phyloP scores from a whole-genome alignment of 352 stramenopile genomes.

The Thraustochytrium striatum region DNA sequence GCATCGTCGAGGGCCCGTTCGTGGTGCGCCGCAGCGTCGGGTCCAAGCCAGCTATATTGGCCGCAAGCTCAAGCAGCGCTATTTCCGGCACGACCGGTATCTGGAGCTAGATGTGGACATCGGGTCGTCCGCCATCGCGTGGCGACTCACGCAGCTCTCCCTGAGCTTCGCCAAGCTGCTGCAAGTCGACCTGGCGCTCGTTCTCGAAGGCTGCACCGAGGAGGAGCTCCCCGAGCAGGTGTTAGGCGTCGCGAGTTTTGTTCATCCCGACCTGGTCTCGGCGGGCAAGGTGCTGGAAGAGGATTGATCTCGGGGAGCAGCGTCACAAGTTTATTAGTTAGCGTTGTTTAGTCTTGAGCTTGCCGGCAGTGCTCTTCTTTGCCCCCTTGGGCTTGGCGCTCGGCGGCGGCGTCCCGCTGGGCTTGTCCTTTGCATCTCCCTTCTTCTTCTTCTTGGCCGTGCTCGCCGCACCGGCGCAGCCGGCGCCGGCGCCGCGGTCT shows the following conservation, averaged over 20 bases:
- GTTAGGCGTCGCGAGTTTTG: constrained; percentile 57
- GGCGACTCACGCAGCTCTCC: constrained; percentile 71
- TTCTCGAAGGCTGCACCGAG: constrained; percentile 65
- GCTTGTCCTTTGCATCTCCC: constrained; percentile 50
- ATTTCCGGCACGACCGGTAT: constrained; percentile 71
- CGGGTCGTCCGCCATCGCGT: constrained; percentile 66
- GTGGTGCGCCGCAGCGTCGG: constrained; percentile 71
- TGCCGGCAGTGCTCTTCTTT: too few species aligned
- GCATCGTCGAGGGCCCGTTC: constrained; percentile 72
- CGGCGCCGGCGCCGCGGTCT: too few species aligned
- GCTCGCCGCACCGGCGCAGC: constrained; percentile 48
- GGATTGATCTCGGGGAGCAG: too few species aligned
- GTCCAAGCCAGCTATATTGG: constrained; percentile 73
- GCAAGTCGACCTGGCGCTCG: constrained; percentile 71
- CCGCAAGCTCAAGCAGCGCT: constrained; percentile 75
- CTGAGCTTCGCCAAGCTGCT: constrained; percentile 64
- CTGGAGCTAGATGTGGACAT: constrained; percentile 79
- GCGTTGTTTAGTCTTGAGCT: too few species aligned
- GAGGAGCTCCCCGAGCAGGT: constrained; percentile 71
- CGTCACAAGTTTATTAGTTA: too few species aligned
- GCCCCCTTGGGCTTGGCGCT: too few species aligned
- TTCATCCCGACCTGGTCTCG: constrained; percentile 41
- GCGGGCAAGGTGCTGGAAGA: too few species aligned
- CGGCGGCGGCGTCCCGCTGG: constrained; percentile 50
- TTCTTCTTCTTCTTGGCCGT: constrained; percentile 55